Evolutionary conservation across 768 basidiomycete species (phyloP), one percentile per base, ranked within the genome.

Genomic region (Leccinum broughii): DNA sequence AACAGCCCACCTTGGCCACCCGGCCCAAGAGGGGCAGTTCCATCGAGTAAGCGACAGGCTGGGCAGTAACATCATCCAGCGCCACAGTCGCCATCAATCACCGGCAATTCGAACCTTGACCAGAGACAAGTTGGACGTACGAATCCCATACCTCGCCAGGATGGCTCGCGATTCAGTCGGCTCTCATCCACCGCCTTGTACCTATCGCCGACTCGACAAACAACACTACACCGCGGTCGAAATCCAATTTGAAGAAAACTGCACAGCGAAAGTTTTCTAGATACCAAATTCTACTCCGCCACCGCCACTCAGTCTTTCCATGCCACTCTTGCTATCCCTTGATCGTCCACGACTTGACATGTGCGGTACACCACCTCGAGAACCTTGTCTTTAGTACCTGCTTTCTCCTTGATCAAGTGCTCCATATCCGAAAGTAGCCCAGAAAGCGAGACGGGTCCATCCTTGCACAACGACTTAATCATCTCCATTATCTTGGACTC

Each of bases 351-450:
- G 46, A 85, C 71, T 44, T 81, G 78, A 67, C 91, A 93, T 67
- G 78, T 82, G 66, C 93, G 86, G 58, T 77, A 69, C 13, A 90
- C 81, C 51, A 97, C 85, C 64, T 95, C 93, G 37, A 83, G 64
- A 22, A 96, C 78, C 76, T 95, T 97, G 67, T 87, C 87, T 66
- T 75, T 78, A 3, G 92, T 84, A 28, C 91, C 92, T 51, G 70
- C 77, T 69, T 83, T 82, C 26, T 74, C 72, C 48, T 65, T 64
- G 35, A 62, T 24, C 41, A 75, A 22, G 17, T 17, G 20, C 30
- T 66, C 65, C 71, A 75, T 59, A 10, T 64, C 52, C 15, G 57
- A 62, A 34, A 74, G 67, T 20, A 74, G 34, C 30, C 39, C 51
- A 8, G 70, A 54, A 41, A 74, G 64, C 6, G 64, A 34, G 22